These are phyloP conservation scores for Gliomastix tumulicola DNA, from an alignment of 2,329 filamentous ascomycete species.

Conservation along the genomic window DNA sequence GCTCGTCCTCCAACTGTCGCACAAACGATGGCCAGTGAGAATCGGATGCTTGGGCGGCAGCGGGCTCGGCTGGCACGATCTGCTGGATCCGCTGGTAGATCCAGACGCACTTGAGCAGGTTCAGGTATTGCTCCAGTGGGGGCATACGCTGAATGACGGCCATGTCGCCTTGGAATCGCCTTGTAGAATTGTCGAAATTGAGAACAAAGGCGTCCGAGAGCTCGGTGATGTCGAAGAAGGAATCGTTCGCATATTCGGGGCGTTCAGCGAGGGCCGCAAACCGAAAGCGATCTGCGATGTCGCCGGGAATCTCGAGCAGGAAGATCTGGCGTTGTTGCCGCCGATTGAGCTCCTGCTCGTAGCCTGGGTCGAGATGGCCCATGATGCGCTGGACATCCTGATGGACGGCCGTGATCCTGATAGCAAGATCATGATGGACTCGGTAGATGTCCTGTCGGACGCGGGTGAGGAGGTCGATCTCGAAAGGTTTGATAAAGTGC, in stretches of 20 bases:
- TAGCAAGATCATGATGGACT: constrained; percentile 14
- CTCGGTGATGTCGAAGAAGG: neutral
- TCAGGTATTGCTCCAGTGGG: constrained; percentile 18
- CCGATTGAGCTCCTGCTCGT: constrained; percentile 12
- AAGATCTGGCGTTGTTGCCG: constrained; percentile 8
- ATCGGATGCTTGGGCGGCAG: neutral
- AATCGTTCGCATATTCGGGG: constrained; percentile 12
- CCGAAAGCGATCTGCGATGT: constrained; percentile 14
- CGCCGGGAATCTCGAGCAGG: constrained; percentile 10
- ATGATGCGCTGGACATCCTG: constrained; percentile 14
- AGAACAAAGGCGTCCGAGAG: constrained; percentile 1
- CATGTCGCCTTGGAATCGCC: constrained; percentile 14
- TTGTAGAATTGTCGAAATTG: neutral
- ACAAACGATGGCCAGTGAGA: neutral
- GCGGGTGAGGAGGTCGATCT: constrained; percentile 11
- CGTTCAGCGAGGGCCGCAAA: constrained; percentile 11
- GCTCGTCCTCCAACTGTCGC: neutral
- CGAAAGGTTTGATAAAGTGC: constrained; percentile 24
- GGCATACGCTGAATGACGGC: constrained; percentile 15
- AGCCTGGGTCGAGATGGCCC: constrained; percentile 15
- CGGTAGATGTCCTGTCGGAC: constrained; percentile 15
- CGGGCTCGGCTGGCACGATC: constrained; percentile 13
- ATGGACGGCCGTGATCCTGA: constrained; percentile 13
- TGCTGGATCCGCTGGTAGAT: constrained; percentile 14
- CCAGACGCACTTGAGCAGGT: constrained; percentile 24